phyloP scores from a whole-genome alignment of 2,329 filamentous ascomycete species.

The Exophiala sp. region DNA sequence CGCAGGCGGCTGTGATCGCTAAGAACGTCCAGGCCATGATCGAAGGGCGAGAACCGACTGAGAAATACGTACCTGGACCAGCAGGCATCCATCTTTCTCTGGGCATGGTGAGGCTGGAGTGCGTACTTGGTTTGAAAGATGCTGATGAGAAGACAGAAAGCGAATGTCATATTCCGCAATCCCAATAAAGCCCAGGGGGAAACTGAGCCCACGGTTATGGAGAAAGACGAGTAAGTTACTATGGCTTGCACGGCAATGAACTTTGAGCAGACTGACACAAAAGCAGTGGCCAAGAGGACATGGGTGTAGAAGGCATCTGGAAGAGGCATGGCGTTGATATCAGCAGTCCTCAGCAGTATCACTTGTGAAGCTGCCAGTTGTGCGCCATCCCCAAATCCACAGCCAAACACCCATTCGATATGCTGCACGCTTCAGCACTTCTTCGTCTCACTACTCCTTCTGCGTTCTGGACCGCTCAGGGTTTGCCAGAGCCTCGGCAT shows the following conservation, averaged over 20 bases:
- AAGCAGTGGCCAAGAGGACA: constrained; percentile 36
- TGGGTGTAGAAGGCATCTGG: constrained; percentile 39
- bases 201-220: constrained; percentile 34
- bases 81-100: constrained; percentile 54
- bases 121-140: neutral
- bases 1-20: constrained; percentile 52
- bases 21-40: constrained; percentile 53
- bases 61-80: constrained; percentile 45
- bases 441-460: constrained; percentile 7
- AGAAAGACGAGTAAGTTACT: constrained; percentile 34
- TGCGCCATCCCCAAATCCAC: neutral
- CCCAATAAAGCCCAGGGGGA: constrained; percentile 31
- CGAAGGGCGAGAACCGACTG: constrained; percentile 37
- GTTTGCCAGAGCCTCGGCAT: constrained; percentile 23
- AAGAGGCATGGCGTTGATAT: constrained; percentile 32
- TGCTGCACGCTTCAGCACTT: too few species aligned
- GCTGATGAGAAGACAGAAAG: constrained; percentile 29
- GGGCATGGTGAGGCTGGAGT: constrained; percentile 43
- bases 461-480: constrained; percentile 18
- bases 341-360: constrained; percentile 33
- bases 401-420: too few species aligned
- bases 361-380: constrained; percentile 29
- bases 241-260: neutral
- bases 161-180: constrained; percentile 38
- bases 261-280: constrained; percentile 15